Conservation (phyloP, 192 early-diverging fungal genomes). For the Coemansia sp. region DNA sequence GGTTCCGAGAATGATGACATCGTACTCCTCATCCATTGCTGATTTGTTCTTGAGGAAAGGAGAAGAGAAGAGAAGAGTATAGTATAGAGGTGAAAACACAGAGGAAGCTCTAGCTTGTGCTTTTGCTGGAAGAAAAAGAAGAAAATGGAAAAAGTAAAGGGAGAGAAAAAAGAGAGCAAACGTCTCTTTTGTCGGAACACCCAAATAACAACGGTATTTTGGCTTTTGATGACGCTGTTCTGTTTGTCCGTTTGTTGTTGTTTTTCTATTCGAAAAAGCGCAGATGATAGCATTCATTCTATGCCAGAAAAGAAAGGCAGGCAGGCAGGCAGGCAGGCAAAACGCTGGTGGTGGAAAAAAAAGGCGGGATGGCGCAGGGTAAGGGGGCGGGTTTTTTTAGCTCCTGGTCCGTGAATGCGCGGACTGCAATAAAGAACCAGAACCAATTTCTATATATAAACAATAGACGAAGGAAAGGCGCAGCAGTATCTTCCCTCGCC, state of each 20-base stretch:
- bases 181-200: too few relatives aligned
- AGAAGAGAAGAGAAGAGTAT: neutral
- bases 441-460: too few relatives aligned
- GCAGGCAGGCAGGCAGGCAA: neutral
- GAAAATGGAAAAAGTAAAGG: constrained; percentile 3
- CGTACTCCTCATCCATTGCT: constrained; percentile 81
- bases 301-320: neutral
- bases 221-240: too few relatives aligned
- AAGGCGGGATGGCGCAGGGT: neutral
- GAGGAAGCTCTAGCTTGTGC: neutral
- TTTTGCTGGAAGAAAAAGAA: neutral
- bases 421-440: too few relatives aligned
- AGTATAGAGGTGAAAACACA: neutral
- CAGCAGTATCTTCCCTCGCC: too few relatives aligned
- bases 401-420: too few relatives aligned
- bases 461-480: too few relatives aligned
- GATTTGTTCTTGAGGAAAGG: constrained; percentile 1
- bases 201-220: too few relatives aligned
- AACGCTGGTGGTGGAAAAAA: constrained; percentile 1
- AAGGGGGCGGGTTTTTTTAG: too few relatives aligned
- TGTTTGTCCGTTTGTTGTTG: too few relatives aligned
- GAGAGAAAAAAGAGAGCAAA: neutral
- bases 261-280: too few relatives aligned
- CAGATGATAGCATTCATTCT: too few relatives aligned
- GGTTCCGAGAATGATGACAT: constrained; percentile 86